Evolutionary conservation across 495 filamentous ascomycete species (phyloP), one percentile per base, ranked within the genome.

Genomic region (Neurospora terricola): DNA sequence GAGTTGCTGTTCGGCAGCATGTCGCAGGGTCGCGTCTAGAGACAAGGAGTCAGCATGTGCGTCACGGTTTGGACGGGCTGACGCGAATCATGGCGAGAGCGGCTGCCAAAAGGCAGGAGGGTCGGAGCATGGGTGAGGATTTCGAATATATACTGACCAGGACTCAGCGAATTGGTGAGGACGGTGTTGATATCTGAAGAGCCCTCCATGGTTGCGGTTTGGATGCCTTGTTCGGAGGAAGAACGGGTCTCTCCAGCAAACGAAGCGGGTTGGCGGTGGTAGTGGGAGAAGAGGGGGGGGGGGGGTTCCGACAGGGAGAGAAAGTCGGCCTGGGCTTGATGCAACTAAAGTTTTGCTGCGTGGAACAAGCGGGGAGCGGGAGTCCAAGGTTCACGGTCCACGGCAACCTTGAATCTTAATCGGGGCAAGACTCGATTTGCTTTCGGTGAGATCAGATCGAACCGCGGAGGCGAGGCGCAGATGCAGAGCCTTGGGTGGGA

Each of bases 1-100:
- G 77, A 99, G 92, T 85, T 98, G 96, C 81, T 94, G 91, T 85
- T 98, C 96, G 76, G 96, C 94, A 82, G 89, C 91, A 80, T 92
- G 89, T 86, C 96, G 94, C 81, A 92, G 89, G 77, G 90, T 86
- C 78, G 93, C 91, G 90, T 99, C 96, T 98, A 72, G 43, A 45
- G 12, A 62, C 37, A 48, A 73, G 73, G 70, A 73, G 77, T 76
- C 72, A 76, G 72, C 72, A 77, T 36, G 69, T 69, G 68, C 45
- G 70, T 73, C 72, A 70, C 38, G 71, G 71, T 42, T 75, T 43
- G 8, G 18, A 70, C 43, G 54, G 68, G 72, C 72, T 73, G 72
- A 71, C 77, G 74, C 76, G 77, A 72, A 71, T 71, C 40, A 54
- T 39, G 76, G 45, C 38, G 71, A 71, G 12, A 45, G 68, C 45